These are phyloP conservation scores for Cicer yamashitae DNA, from an alignment of 306 rosid species.

Conservation along the genomic window DNA sequence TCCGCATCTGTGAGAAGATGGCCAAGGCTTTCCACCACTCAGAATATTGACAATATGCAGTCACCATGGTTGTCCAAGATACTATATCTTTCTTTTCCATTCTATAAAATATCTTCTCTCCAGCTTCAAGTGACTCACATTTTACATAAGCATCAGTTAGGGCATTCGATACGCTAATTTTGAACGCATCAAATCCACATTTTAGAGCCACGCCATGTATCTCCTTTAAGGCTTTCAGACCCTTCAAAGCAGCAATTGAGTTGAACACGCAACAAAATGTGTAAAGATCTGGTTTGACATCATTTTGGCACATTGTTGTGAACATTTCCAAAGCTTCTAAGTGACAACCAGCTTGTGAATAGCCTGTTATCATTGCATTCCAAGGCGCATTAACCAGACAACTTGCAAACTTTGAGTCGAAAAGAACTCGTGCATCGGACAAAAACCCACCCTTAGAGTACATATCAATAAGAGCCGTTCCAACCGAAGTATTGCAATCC, in stretches of 20 bases:
- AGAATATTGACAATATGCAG: constrained; percentile 68
- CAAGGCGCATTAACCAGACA: constrained; percentile 65
- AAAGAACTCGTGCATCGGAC: constrained; percentile 57
- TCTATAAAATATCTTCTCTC: constrained; percentile 57
- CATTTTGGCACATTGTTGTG: constrained; percentile 60
- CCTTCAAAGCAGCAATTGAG: constrained; percentile 64
- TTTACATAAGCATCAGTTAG: constrained; percentile 72
- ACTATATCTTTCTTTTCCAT: constrained; percentile 76
- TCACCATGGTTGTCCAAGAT: constrained; percentile 77
- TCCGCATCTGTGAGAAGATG: constrained; percentile 67
- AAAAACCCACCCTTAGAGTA: constrained; percentile 66
- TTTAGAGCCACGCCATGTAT: constrained; percentile 65
- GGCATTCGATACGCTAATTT: constrained; percentile 60
- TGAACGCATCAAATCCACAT: constrained; percentile 50
- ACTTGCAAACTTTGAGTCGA: constrained; percentile 50
- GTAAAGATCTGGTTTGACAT: constrained; percentile 56
- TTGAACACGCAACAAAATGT: constrained; percentile 73
- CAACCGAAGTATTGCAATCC: constrained; percentile 62
- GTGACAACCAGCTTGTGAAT: constrained; percentile 61
- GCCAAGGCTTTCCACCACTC: constrained; percentile 67
- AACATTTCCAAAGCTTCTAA: constrained; percentile 64
- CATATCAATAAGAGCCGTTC: constrained; percentile 79
- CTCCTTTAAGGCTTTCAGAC: constrained; percentile 43
- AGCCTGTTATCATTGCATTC: constrained; percentile 82
- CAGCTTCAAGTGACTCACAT: constrained; percentile 63